phyloP scores from a whole-genome alignment of 2,329 filamentous ascomycete species.

The Seiridium cupressi region DNA sequence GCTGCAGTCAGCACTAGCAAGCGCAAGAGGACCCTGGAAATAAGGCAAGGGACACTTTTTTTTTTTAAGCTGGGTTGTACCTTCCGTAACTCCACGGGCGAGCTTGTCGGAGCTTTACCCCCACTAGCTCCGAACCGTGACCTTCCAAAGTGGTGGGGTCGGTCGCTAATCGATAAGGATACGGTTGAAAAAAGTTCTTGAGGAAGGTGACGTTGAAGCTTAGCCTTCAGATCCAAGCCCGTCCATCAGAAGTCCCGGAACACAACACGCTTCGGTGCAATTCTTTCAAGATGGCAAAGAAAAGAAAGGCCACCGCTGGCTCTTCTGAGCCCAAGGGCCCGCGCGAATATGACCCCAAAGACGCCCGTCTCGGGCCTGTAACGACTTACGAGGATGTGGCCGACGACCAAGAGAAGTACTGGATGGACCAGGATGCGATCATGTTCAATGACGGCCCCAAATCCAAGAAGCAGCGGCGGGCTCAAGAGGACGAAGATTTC shows the following conservation, averaged over 20 bases:
- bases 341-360: conserved; percentile 52
- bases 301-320: conserved; percentile 66
- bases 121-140: no score
- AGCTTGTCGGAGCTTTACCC: no score
- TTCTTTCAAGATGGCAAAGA: conserved; percentile 54
- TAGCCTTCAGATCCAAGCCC: no score
- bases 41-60: not conserved
- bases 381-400: conserved; percentile 79
- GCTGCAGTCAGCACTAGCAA: not conserved
- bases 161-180: conserved; percentile 1
- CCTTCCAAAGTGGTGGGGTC: not conserved
- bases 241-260: not conserved
- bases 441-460: conserved; percentile 78
- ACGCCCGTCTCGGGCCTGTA: conserved; percentile 61
- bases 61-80: not conserved
- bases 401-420: conserved; percentile 92
- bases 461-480: conserved; percentile 72
- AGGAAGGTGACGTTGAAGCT: not conserved
- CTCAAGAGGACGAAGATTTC: conserved; percentile 63
- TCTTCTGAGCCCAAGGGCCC: conserved; percentile 45
- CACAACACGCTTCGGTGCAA: not conserved
- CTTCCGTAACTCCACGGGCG: no score
- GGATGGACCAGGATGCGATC: conserved; percentile 83
- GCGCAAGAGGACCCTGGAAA: not conserved
- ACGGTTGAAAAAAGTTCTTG: not conserved